phyloP scores from a whole-genome alignment of 2,329 filamentous ascomycete species.

The Pseudopithomyces chartarum region DNA sequence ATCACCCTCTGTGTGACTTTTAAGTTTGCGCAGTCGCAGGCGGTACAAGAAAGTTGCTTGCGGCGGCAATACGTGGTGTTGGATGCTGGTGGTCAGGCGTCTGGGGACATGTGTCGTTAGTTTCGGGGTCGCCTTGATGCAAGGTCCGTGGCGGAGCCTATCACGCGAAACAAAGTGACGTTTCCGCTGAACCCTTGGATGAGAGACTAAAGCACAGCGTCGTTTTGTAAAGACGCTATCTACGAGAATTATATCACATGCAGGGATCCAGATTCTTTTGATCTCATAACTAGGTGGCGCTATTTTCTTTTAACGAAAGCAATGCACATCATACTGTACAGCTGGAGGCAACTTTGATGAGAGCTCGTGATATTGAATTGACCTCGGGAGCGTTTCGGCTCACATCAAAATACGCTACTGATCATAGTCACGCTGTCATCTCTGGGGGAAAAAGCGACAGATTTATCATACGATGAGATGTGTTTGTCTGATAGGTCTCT shows the following conservation, averaged over 20 bases:
- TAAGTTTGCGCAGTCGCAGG: not conserved
- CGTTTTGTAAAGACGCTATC: not conserved
- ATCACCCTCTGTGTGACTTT: not conserved
- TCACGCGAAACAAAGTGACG: conserved; percentile 1
- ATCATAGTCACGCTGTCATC: not conserved
- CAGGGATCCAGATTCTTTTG: too few species aligned
- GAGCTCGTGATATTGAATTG: too few species aligned
- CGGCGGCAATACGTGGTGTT: conserved; percentile 1
- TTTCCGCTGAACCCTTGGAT: not conserved
- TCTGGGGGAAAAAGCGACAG: not conserved
- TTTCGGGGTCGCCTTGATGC: conserved; percentile 2
- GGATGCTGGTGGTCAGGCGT: not conserved
- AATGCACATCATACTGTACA: too few species aligned
- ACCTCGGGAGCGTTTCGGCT: too few species aligned
- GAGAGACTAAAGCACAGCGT: not conserved
- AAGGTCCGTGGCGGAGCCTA: conserved; percentile 3
- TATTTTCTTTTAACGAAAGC: too few species aligned
- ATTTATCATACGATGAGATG: too few species aligned
- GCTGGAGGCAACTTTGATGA: too few species aligned
- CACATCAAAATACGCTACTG: too few species aligned
- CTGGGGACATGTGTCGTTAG: conserved; percentile 1
- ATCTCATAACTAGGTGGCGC: too few species aligned
- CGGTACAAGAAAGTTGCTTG: not conserved
- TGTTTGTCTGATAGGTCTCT: too few species aligned
- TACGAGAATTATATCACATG: not conserved